A percentile compares a stretch with the other conserved stretches of the same genome.
phyloP scores from a whole-genome alignment of 805 yeast genomes.

The Wickerhamiella galacta region DNA sequence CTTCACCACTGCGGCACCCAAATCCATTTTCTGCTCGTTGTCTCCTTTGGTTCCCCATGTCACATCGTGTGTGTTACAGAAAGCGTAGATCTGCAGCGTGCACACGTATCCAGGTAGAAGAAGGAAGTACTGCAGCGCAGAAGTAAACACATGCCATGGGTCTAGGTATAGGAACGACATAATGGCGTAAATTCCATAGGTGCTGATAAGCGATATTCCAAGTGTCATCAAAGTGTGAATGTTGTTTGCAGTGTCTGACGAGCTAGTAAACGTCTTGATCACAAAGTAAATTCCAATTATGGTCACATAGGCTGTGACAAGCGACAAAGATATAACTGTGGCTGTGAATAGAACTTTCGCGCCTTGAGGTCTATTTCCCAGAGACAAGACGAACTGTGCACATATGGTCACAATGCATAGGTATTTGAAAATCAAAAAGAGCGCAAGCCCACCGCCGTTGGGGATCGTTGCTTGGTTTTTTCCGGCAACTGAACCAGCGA shows the following conservation, averaged over 20 bases:
- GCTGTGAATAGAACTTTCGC: conserved; percentile 61
- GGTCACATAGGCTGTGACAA: conserved; percentile 70
- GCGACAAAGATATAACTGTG: conserved; percentile 52
- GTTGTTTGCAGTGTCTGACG: conserved; percentile 27
- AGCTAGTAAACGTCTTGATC: conserved; percentile 31
- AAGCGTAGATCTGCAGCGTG: conserved; percentile 86
- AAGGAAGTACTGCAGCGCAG: conserved; percentile 73
- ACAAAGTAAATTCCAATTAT: conserved; percentile 74
- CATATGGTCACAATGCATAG: conserved; percentile 66
- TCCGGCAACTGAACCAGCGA: conserved; percentile 67
- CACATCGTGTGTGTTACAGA: conserved; percentile 95
- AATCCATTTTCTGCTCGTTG: conserved; percentile 46
- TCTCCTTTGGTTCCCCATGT: conserved; percentile 99
- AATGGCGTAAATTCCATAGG: conserved; percentile 74
- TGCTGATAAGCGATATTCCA: conserved; percentile 69
- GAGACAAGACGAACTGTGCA: conserved; percentile 78
- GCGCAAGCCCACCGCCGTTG: conserved; percentile 62
- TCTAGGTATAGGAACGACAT: conserved; percentile 77
- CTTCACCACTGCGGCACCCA: conserved; percentile 70
- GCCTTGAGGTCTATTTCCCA: conserved; percentile 98
- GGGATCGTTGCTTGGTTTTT: conserved; percentile 24
- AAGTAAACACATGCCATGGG: conserved; percentile 91
- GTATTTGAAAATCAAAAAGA: conserved; percentile 76
- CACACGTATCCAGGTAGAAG: conserved; percentile 85
- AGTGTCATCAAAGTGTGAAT: conserved; percentile 43